Percentiles rank a stretch among this genome's conserved stretches.
These are phyloP conservation scores for Bacidia gigantensis DNA, from an alignment of 495 filamentous ascomycete species.

Conservation along the genomic window DNA sequence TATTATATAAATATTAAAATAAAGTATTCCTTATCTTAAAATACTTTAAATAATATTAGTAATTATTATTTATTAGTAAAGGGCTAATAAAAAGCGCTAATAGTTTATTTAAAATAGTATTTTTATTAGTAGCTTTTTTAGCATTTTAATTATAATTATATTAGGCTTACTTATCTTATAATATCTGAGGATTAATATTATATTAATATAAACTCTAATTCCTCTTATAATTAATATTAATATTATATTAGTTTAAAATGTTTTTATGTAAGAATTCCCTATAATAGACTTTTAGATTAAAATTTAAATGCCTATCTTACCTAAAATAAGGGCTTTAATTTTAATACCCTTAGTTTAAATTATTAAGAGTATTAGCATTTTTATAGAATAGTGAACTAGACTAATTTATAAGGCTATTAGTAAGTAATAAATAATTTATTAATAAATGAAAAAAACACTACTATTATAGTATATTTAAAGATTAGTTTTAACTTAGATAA, in stretches of 20 bases:
- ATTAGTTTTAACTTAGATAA: no score
- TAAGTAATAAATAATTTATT: no score
- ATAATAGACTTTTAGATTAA: not conserved
- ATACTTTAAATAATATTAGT: not conserved
- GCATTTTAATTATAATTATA: not conserved
- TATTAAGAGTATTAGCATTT: not conserved
- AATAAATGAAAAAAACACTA: no score
- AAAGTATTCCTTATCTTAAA: no score
- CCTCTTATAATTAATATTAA: not conserved
- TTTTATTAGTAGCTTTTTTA: not conserved
- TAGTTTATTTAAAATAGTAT: not conserved
- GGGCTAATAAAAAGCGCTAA: no score
- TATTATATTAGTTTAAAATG: not conserved
- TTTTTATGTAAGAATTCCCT: not conserved
- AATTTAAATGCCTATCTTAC: not conserved
- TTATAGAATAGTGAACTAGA: not conserved
- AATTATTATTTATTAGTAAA: not conserved
- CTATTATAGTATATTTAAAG: no score
- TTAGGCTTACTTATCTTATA: not conserved
- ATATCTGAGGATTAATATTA: not conserved
- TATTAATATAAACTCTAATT: not conserved
- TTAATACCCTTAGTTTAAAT: not conserved
- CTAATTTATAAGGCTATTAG: no score
- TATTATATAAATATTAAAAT: no score
- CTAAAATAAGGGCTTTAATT: not conserved